phyloP scores from a whole-genome alignment of 2,329 filamentous ascomycete genomes.

The Dactylellina cionopaga region DNA sequence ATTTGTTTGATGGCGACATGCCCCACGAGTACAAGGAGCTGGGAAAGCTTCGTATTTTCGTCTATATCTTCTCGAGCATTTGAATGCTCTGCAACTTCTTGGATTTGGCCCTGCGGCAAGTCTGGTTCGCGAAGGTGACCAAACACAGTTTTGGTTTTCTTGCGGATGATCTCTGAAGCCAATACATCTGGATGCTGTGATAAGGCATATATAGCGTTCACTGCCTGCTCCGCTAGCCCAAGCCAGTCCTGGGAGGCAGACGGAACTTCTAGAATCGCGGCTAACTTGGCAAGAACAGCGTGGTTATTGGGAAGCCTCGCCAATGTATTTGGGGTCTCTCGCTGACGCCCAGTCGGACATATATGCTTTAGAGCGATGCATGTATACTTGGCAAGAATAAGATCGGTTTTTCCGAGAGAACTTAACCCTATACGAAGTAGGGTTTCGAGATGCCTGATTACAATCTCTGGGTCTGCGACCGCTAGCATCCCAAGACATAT shows the following conservation, averaged over 20 bases:
- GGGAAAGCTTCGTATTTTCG: constrained; percentile 70
- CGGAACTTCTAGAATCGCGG: constrained; percentile 83
- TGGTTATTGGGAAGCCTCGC: constrained; percentile 91
- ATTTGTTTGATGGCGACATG: constrained; percentile 99
- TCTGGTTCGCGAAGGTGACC: constrained; percentile 63
- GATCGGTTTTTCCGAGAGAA: constrained; percentile 78
- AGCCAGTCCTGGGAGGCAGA: constrained; percentile 95
- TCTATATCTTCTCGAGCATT: constrained; percentile 59
- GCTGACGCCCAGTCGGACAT: constrained; percentile 80
- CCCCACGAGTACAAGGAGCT: constrained; percentile 92
- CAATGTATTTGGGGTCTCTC: constrained; percentile 63
- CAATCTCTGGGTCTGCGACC: constrained; percentile 88
- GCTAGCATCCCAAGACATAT: constrained; percentile 98
- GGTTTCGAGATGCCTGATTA: constrained; percentile 92
- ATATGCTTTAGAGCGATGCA: constrained; percentile 92
- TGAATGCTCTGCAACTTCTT: constrained; percentile 58
- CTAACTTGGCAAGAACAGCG: constrained; percentile 81
- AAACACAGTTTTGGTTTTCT: constrained; percentile 86
- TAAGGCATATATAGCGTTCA: constrained; percentile 92
- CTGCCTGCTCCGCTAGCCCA: constrained; percentile 93
- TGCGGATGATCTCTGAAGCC: constrained; percentile 87
- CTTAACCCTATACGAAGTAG: constrained; percentile 92
- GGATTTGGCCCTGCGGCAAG: constrained; percentile 59
- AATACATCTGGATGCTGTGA: constrained; percentile 93
- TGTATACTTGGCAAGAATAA: constrained; percentile 91